Evolutionary conservation across 768 basidiomycete genomes (phyloP), one percentile per base, ranked within the genome.

Genomic region (Amanita rubescens): DNA sequence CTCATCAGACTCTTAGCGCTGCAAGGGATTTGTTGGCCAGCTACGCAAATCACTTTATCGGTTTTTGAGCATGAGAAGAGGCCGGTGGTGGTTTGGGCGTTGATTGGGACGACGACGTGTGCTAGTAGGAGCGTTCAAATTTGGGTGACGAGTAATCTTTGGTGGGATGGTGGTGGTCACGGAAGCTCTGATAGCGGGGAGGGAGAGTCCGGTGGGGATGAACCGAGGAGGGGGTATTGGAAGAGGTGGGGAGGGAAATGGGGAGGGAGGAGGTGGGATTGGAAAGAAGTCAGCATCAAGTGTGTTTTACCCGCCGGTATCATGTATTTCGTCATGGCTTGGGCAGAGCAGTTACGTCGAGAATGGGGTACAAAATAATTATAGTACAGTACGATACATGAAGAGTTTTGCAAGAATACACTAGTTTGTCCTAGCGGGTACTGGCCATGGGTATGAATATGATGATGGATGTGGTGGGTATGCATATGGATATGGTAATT

Each of bases 111-210:
- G 11, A 91, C 90, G 43, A 96, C 95, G 0, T 90, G 85, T 62
- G 73, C 85, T 51, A 86, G 85, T 59, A 78, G 89, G 51, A 81
- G 84, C 59, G 78, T 97, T 51, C 91, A 96, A 70, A 85, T 96
- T 55, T 98, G 94, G 93, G 94, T 96, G 22, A 95, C 94, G 37
- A 88, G 85, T 63, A 98, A 98, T 65, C 79, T 98, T 70, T 74
- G 73, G 75, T 53, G 52, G 52, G 75, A 64, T 62, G 45, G 53
- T 55, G 27, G 5, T n/a, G n/a, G n/a, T n/a, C n/a, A n/a, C n/a
- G n/a, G n/a, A n/a, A n/a, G n/a, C n/a, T n/a, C n/a, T n/a, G n/a
- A n/a, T n/a, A n/a, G n/a, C 11, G 57, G 42, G 63, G 49, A 38
- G 62, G 50, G 35, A 60, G 39, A 58, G n/a, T n/a, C n/a, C n/a